phyloP scores from a whole-genome alignment of 164 flowering plant species.

The Brasenia schreberi region DNA sequence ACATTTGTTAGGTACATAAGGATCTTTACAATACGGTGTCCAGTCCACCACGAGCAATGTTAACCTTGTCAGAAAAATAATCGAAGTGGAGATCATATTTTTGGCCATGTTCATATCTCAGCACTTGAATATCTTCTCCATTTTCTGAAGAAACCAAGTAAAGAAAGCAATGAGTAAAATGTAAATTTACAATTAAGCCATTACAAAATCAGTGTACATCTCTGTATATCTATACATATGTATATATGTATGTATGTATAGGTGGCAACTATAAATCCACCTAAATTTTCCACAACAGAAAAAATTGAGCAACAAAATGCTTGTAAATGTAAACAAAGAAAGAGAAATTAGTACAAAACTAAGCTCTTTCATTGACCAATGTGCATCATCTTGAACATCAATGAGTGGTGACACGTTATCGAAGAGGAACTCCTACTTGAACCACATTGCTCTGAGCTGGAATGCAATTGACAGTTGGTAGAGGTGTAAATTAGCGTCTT shows the following conservation, averaged over 20 bases:
- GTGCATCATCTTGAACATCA: neutral
- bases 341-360: neutral
- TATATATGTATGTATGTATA: too few relatives aligned
- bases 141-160: conserved; percentile 37
- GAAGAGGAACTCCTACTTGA: neutral
- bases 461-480: neutral
- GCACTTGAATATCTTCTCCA: conserved; percentile 92
- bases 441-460: neutral
- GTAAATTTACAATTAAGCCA: neutral
- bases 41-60: conserved; percentile 93
- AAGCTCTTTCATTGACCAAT: neutral
- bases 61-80: conserved; percentile 72
- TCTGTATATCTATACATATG: too few relatives aligned
- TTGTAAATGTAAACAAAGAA: neutral
- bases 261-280: neutral
- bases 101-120: conserved; percentile 84
- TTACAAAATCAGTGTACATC: neutral
- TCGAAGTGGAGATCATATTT: conserved; percentile 93
- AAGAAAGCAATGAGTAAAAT: neutral
- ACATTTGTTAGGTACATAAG: conserved; percentile 94
- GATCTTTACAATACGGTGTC: conserved; percentile 83
- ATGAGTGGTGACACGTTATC: neutral
- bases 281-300: neutral
- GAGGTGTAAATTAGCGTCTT: neutral
- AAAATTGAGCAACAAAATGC: neutral